Evolutionary conservation across 345 rosid genomes (phyloP), one percentile per base, ranked within the genome.

Genomic region (Brassica juncea): DNA sequence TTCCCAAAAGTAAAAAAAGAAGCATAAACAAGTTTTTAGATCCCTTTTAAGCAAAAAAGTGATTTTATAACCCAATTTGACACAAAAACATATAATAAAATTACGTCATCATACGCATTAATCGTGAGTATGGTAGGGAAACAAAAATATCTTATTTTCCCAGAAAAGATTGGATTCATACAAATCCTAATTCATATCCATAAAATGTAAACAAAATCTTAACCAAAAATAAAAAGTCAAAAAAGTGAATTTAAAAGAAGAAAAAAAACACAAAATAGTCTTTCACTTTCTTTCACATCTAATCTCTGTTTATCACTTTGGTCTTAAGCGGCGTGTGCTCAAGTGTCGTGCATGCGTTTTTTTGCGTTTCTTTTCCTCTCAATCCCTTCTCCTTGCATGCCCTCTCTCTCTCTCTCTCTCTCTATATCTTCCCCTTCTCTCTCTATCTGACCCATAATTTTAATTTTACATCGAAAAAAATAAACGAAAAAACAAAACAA

Each of bases 301-400:
- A 28, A 28, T 34, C 59, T 55, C 55, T 61, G 54, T 52, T 27
- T 5, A 49, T 14, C 1, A 61, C 54, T 70, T 70, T 44, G 72
- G 72, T 19, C 65, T 54, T 68, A 84, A 84, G 88, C 89, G 93
- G 88, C 79, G 90, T 80, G 91, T 87, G 82, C 81, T 73, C 79
- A 85, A 85, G 89, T 88, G 87, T 86, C 89, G 89, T 91, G 97
- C 92, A 90, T 87, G 90, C 92, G 88, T 86, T 87, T 86, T 87
- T 88, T 87, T 78, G 88, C 93, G 84, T 87, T 88, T 85, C 84
- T 80, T 83, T 67, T 25, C 68, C 9, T 69, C 47, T 69, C 68
- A 10, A n/a, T 30, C 42, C 16, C 25, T 76, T 71, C 47, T 78
- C 28, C 75, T 84, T 86, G 88, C 88, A 86, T 88, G 91, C 88